phyloP scores from a whole-genome alignment of 768 basidiomycete genomes.

The Lentinula lateritia region DNA sequence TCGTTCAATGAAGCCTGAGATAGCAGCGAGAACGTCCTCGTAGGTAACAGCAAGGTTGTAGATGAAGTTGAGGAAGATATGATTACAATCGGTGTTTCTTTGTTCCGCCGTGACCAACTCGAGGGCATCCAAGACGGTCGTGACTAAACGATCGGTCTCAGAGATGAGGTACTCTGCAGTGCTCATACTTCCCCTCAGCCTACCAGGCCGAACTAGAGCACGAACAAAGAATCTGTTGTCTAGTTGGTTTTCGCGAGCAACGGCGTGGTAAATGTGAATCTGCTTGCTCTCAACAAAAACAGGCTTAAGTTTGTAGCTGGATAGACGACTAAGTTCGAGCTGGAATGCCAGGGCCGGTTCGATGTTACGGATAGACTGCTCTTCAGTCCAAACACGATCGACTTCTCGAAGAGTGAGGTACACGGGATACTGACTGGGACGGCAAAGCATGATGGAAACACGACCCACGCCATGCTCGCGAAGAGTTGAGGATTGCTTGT shows the following conservation, averaged over 20 bases:
- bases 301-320: constrained; percentile 95
- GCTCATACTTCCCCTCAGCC: constrained; percentile 87
- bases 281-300: constrained; percentile 96
- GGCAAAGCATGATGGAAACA: constrained; percentile 87
- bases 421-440: constrained; percentile 85
- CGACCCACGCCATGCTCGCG: constrained; percentile 81
- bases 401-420: constrained; percentile 82
- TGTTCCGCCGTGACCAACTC: constrained; percentile 90
- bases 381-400: constrained; percentile 80
- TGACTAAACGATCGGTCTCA: constrained; percentile 95
- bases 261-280: constrained; percentile 95
- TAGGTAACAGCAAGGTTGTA: constrained; percentile 95
- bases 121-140: constrained; percentile 87
- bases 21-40: constrained; percentile 93
- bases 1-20: constrained; percentile 98
- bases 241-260: constrained; percentile 94
- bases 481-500: constrained; percentile 59
- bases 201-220: constrained; percentile 92
- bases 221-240: constrained; percentile 98
- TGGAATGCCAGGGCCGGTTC: constrained; percentile 98
- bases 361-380: constrained; percentile 95
- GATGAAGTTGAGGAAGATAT: constrained; percentile 98
- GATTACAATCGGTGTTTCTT: constrained; percentile 94
- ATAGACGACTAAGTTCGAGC: constrained; percentile 92
- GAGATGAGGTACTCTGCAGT: constrained; percentile 98